Percentiles rank a stretch among this genome's conserved stretches.
Evolutionary conservation across 2,329 filamentous ascomycete species (phyloP).

Genomic region (Plenodomus tracheiphilus): DNA sequence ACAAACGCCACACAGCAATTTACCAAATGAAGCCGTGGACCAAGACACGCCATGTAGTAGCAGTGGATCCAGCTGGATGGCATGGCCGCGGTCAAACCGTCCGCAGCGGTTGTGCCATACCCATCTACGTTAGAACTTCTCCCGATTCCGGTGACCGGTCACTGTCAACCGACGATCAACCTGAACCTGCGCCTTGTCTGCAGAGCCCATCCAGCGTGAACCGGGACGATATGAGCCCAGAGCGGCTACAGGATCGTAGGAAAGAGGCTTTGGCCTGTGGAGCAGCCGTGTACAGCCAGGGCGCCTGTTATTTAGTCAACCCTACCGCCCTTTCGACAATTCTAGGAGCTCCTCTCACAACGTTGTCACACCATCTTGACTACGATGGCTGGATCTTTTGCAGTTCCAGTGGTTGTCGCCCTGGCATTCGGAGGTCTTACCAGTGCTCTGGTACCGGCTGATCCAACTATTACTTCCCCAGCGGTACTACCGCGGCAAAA

Average conservation of each 20-base stretch:
- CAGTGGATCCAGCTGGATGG: conserved; percentile 5
- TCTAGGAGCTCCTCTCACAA: not conserved
- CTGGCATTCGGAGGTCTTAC: conserved; percentile 16
- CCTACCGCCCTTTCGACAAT: conserved; percentile 1
- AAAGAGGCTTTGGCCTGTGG: conserved; percentile 12
- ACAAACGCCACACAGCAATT: conserved; percentile 6
- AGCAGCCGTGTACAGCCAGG: conserved; percentile 1
- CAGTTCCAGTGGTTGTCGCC: conserved; percentile 13
- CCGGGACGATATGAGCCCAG: conserved; percentile 10
- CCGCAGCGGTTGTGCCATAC: conserved; percentile 4
- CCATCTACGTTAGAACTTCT: conserved; percentile 2
- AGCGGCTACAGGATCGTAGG: conserved; percentile 3
- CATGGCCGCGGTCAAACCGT: conserved; percentile 1
- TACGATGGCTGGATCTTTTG: conserved; percentile 21
- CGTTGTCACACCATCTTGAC: not conserved
- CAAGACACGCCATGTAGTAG: not conserved
- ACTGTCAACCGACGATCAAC: not conserved
- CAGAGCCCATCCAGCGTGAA: conserved; percentile 5
- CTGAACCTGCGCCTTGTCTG: conserved; percentile 7
- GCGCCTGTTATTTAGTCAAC: conserved; percentile 7
- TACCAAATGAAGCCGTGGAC: not conserved
- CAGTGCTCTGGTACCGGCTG: conserved; percentile 22
- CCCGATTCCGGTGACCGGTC: conserved; percentile 11
- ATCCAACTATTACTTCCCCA: conserved; percentile 36
- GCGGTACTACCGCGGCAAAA: conserved; percentile 34